These are phyloP conservation scores for Gloeophyllum trabeum DNA, from an alignment of 768 basidiomycete genomes.

Conservation along the genomic window DNA sequence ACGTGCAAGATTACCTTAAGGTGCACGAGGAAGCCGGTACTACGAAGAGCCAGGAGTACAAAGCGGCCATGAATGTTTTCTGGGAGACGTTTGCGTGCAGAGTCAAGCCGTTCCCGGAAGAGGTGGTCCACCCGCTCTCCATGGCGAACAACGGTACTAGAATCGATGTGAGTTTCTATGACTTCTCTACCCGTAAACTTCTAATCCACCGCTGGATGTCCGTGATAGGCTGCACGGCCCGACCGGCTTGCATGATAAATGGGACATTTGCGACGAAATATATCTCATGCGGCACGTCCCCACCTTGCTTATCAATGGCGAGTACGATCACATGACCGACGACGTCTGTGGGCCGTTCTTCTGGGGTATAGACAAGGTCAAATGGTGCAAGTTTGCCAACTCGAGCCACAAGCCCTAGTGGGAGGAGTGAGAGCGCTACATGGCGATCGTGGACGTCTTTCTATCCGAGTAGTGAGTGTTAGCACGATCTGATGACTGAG, in stretches of 20 bases:
- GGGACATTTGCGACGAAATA: background rate
- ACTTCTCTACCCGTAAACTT: conserved; percentile 11
- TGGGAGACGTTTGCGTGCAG: conserved; percentile 32
- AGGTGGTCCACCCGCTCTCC: conserved; percentile 21
- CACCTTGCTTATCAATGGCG: conserved; percentile 26
- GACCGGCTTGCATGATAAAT: background rate
- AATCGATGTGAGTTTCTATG: conserved; percentile 38
- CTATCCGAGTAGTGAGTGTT: no score
- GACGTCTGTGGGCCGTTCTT: conserved; percentile 24
- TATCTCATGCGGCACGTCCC: conserved; percentile 7
- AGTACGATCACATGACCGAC: conserved; percentile 30
- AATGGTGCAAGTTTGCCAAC: conserved; percentile 32
- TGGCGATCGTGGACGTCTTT: conserved; percentile 24
- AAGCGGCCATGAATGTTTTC: conserved; percentile 28
- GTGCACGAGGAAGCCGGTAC: conserved; percentile 35
- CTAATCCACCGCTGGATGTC: background rate
- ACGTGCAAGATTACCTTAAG: conserved; percentile 24
- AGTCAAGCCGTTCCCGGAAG: conserved; percentile 31
- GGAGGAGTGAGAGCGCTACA: conserved; percentile 30
- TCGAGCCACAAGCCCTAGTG: conserved; percentile 32
- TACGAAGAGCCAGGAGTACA: conserved; percentile 31
- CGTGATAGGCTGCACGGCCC: background rate
- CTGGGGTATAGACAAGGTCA: conserved; percentile 24
- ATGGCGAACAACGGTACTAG: conserved; percentile 30
- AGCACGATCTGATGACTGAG: no score